Evolutionary conservation across 2,329 filamentous ascomycete genomes (phyloP), one percentile per base, ranked within the genome.

Genomic region (Colletotrichum phormii): DNA sequence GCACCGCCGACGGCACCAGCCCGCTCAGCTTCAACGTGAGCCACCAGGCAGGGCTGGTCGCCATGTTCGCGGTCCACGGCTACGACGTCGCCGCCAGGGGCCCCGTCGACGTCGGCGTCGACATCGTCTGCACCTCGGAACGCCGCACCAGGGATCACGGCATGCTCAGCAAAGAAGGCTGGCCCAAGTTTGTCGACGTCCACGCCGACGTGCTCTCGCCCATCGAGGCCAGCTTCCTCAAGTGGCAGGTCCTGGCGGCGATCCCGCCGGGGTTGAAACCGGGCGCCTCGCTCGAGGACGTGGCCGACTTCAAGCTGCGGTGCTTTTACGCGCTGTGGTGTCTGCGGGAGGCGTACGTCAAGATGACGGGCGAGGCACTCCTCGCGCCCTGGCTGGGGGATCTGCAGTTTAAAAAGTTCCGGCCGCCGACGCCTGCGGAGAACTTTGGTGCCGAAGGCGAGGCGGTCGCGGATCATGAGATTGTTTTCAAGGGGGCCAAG

Each of bases 251-350:
- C 15, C 77, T 81, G 31, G 73, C 71, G 58, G 72, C 73, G 51
- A 76, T 77, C 59, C 75, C 77, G 37, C 75, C 76, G 13, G 71
- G 72, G 59, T 59, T 75, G 29, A 55, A 63, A 29, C 58, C 65
- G 9, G 79, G 81, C 37, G 77, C 80, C 9, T 78, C 82, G 33
- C 72, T 77, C 13, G 78, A 82, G 12, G 78, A 79, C 24, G 77
- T 89, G n/a, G 83, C 89, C 22, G 91, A 93, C 72, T 86, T 84
- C 26, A 91, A 91, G 78, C 84, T 95, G 33, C 86, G 92, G 5
- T 86, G 89, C 65, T 96, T 96, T 79, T 96, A 95, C 80, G 89
- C 92, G 1, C 89, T 93, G 72, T 96, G 93, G 92, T 94, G 92
- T 80, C 87, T 94, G 80, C 91, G 94, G 77, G 94, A 96, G 83